Percentiles rank a stretch among this genome's conserved stretches.
These are phyloP conservation scores for Mycena leptocephala DNA, from an alignment of 768 basidiomycete genomes.

Conservation along the genomic window DNA sequence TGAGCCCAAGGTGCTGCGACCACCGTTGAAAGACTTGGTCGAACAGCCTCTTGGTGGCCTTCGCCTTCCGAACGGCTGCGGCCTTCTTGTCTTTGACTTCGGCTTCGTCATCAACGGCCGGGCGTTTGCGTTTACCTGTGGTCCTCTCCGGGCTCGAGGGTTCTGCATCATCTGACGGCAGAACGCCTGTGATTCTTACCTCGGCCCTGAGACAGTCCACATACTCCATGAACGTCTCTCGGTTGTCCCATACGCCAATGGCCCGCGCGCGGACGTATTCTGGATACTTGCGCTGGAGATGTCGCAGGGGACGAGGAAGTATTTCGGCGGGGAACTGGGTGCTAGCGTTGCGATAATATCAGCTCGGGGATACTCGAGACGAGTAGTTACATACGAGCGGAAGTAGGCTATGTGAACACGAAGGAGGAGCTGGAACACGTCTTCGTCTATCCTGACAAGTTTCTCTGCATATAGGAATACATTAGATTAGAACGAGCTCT, in stretches of 20 bases:
- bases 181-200: neutral
- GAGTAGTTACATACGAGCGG: slow-evolving; percentile 1
- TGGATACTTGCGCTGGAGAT: slow-evolving; percentile 15
- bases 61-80: neutral
- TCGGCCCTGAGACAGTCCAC: slow-evolving; percentile 12
- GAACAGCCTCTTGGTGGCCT: neutral
- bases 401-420: slow-evolving; percentile 14
- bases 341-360: neutral
- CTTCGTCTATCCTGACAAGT: slow-evolving; percentile 12
- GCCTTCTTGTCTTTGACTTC: slow-evolving; percentile 1
- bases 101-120: neutral
- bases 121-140: slow-evolving; percentile 2
- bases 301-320: slow-evolving; percentile 17
- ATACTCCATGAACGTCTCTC: slow-evolving; percentile 9
- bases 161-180: neutral
- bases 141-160: neutral
- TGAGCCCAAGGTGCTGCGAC: neutral
- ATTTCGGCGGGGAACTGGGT: slow-evolving; percentile 19
- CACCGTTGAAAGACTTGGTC: neutral
- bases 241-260: neutral
- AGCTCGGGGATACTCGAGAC: neutral
- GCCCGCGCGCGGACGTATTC: neutral
- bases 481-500: neutral
- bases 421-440: slow-evolving; percentile 1
- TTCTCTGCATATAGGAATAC: neutral